These are phyloP conservation scores for Elymus sibiricus DNA, from an alignment of 176 grass and related monocot species.

Conservation along the genomic window DNA sequence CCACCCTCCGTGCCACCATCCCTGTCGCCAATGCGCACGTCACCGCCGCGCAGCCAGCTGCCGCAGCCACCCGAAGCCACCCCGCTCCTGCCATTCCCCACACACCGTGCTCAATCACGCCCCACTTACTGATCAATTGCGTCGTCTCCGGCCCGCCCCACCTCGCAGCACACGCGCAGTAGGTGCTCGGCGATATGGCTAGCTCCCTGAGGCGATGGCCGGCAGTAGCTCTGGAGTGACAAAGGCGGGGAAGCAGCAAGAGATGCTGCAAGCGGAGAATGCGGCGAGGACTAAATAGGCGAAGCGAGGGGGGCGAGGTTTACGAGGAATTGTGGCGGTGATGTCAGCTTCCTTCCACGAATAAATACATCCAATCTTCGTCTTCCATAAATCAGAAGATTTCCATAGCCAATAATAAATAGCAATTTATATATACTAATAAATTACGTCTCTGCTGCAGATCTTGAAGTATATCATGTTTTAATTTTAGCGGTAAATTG, in stretches of 20 bases:
- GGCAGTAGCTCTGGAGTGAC: background rate
- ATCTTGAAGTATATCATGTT: background rate
- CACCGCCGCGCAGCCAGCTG: constrained; percentile 39
- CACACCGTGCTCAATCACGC: background rate
- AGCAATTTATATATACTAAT: background rate
- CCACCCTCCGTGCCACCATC: constrained; percentile 29
- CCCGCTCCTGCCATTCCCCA: constrained; percentile 20
- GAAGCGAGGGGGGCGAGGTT: background rate
- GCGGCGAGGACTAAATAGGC: constrained; percentile 21
- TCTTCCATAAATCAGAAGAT: background rate
- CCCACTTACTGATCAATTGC: background rate
- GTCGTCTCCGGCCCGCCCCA: background rate
- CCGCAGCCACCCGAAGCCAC: constrained; percentile 36
- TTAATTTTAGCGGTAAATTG: background rate
- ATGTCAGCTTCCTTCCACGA: background rate
- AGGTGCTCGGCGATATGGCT: background rate
- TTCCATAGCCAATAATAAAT: background rate
- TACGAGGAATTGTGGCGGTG: background rate
- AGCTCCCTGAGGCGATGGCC: background rate
- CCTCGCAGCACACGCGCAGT: background rate
- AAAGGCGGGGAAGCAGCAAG: background rate
- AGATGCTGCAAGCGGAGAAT: background rate
- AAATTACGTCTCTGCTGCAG: background rate
- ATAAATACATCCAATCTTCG: background rate
- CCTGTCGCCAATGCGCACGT: constrained; percentile 46